A percentile compares a stretch with the other conserved stretches of the same genome.
Evolutionary conservation across 2,329 filamentous ascomycete species (phyloP).

Genomic region (Sordariomycetes sp.): DNA sequence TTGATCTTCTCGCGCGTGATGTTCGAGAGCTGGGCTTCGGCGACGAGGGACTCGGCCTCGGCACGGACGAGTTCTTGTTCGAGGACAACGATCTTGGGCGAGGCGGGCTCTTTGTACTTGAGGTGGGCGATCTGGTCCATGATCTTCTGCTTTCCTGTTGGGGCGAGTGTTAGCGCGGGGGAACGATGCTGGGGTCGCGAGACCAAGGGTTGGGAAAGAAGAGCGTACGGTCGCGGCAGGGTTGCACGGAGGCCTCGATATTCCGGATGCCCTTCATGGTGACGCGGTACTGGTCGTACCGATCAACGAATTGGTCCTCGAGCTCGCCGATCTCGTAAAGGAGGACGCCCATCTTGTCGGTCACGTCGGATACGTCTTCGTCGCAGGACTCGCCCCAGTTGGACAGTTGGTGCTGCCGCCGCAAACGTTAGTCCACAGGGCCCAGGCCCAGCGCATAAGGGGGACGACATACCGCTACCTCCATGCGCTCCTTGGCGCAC

Average conservation of each 20-base stretch:
- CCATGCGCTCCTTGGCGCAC: slow-evolving; percentile 93
- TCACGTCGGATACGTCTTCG: slow-evolving; percentile 97
- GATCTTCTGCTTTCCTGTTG: slow-evolving; percentile 91
- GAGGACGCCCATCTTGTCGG: slow-evolving; percentile 94
- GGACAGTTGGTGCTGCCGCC: slow-evolving; percentile 83
- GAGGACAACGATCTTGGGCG: slow-evolving; percentile 90
- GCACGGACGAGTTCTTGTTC: slow-evolving; percentile 98
- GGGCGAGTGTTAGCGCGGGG: background rate
- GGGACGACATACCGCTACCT: slow-evolving; percentile 75
- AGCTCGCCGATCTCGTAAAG: slow-evolving; percentile 98
- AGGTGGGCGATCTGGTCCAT: slow-evolving; percentile 97
- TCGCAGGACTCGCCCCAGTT: slow-evolving; percentile 94
- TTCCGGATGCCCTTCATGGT: slow-evolving; percentile 99
- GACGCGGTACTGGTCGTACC: slow-evolving; percentile 97
- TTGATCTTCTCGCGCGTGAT: slow-evolving; percentile 99
- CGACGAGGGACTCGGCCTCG: slow-evolving; percentile 96
- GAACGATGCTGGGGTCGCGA: background rate
- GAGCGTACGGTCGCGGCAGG: slow-evolving; percentile 81
- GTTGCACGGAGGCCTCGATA: slow-evolving; percentile 96
- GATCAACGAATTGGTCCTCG: slow-evolving; percentile 96
- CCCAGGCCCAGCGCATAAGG: background rate
- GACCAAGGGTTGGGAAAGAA: background rate
- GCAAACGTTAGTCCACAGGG: slow-evolving; percentile 3
- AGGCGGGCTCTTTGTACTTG: slow-evolving; percentile 99
- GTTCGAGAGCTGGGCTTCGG: slow-evolving; percentile 96